These are phyloP conservation scores for Gyromitra esculenta DNA, from an alignment of 2,329 filamentous ascomycete species.

Conservation along the genomic window DNA sequence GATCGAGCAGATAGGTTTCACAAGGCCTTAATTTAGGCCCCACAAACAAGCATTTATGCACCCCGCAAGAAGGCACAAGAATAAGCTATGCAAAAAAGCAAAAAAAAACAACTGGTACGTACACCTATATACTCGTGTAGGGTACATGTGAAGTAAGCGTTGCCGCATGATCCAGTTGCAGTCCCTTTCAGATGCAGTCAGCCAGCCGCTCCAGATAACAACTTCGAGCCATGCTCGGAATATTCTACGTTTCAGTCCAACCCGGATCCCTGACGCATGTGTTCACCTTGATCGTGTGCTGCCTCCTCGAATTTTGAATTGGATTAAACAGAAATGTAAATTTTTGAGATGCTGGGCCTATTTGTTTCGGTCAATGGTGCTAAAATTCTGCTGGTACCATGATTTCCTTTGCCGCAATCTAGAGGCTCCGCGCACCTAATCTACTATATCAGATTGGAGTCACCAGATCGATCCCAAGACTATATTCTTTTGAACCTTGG, in stretches of 20 bases:
- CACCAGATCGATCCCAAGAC: neutral
- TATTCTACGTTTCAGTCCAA: neutral
- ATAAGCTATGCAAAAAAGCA: too few relatives aligned
- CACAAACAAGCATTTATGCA: constrained; percentile 2
- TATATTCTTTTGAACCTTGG: neutral
- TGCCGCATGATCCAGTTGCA: constrained; percentile 1
- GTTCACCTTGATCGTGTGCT: neutral
- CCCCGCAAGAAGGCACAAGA: neutral
- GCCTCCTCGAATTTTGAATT: neutral
- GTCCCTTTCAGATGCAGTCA: neutral
- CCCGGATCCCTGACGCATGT: neutral
- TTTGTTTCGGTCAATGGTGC: neutral
- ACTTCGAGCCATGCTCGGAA: neutral
- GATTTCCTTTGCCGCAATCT: too few relatives aligned
- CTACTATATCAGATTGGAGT: too few relatives aligned
- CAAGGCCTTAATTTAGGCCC: constrained; percentile 6
- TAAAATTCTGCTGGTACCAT: too few relatives aligned
- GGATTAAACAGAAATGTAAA: neutral
- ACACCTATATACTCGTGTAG: neutral
- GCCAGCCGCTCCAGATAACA: neutral
- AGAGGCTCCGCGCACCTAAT: too few relatives aligned
- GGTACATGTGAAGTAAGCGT: constrained; percentile 10
- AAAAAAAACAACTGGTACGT: neutral
- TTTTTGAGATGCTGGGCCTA: neutral
- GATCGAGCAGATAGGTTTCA: neutral